Base-by-base conservation (phyloP, 1,284 basidiomycete species). In the Leucoagaricus sp. region DNA sequence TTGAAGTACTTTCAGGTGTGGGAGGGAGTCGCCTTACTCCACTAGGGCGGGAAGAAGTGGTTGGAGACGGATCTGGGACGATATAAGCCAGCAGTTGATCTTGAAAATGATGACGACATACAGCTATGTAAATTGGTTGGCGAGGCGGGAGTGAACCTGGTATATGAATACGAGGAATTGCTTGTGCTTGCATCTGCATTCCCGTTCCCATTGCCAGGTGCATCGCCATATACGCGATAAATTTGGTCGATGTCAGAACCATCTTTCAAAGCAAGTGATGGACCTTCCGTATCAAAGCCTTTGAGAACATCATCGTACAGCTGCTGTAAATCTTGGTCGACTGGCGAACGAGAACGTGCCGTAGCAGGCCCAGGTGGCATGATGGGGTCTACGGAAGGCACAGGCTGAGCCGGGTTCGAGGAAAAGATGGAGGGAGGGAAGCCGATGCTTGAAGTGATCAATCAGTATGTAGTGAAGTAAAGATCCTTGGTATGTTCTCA, bases 251-350 rank as follows among this genome's bases (percentile, higher is more conserved):
- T 53, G 60, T 72, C 66, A 21, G 49, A 46, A 19, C 28, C 28
- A n/a, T 57, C 55, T 29, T 64, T 67, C 38, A 71, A 65, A n/a
- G 65, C 63, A 38, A 58, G 48, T 19, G 59, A 49, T 15, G 63
- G 53, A 2, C 58, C 53, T 29, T 75, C 73, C 28, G 82, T 79
- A 31, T 76, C 71, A 65, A 86, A 90, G 49, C 81, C 81, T 28
- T 81, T 82, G 77, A 84, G 84, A 23, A 90, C 86, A 70, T 87
- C 83, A 58, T 87, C 82, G 69, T 89, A 90, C 49, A 90, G 80
- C 60, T 78, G 75, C 61, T 85, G 82, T 7, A 90, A 77, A 65
- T 89, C 87, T 62, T 85, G 84, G 62, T 89, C 87, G 57, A 79
- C 80, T 15, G 84, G 75, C 55, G 75, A 74, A 44, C 72, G 69